Conservation (phyloP, 805 yeast species). For the Cyberlindnera euphorbiae region DNA sequence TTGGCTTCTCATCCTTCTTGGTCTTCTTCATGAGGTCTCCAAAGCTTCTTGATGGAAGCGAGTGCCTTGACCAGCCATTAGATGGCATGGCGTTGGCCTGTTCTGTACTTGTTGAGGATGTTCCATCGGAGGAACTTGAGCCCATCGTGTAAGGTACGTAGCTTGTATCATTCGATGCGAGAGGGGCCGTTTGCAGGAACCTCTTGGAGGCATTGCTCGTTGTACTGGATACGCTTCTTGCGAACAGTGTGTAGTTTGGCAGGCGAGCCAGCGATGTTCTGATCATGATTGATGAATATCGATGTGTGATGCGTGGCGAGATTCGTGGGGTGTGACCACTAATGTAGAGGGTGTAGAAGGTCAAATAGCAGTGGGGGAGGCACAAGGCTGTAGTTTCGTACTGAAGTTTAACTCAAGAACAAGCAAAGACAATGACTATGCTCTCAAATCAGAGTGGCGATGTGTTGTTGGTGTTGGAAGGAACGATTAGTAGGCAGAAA, state of each 20-base stretch:
- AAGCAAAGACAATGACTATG: no score
- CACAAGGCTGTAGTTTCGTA: no score
- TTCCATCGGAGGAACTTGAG: background rate
- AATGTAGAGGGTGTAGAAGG: no score
- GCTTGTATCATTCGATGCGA: conserved; percentile 14
- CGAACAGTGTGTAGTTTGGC: conserved; percentile 3
- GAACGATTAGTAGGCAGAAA: no score
- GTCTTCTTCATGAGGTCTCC: conserved; percentile 21
- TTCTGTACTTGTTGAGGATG: conserved; percentile 1
- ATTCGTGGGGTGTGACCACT: no score
- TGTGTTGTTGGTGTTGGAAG: no score
- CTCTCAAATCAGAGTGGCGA: no score
- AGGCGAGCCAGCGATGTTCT: conserved; percentile 10
- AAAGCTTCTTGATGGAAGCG: conserved; percentile 26
- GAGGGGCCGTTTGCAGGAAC: conserved; percentile 29
- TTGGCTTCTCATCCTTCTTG: conserved; percentile 2
- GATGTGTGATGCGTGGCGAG: background rate
- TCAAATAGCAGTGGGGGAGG: no score
- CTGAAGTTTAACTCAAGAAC: no score
- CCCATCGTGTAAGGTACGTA: conserved; percentile 19
- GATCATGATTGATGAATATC: conserved; percentile 8
- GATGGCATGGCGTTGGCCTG: background rate
- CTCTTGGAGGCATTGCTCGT: conserved; percentile 21
- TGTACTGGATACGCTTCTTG: conserved; percentile 15
- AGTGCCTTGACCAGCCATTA: conserved; percentile 25